phyloP scores from a whole-genome alignment of 805 yeast genomes.

The Ogataea ramenticola region DNA sequence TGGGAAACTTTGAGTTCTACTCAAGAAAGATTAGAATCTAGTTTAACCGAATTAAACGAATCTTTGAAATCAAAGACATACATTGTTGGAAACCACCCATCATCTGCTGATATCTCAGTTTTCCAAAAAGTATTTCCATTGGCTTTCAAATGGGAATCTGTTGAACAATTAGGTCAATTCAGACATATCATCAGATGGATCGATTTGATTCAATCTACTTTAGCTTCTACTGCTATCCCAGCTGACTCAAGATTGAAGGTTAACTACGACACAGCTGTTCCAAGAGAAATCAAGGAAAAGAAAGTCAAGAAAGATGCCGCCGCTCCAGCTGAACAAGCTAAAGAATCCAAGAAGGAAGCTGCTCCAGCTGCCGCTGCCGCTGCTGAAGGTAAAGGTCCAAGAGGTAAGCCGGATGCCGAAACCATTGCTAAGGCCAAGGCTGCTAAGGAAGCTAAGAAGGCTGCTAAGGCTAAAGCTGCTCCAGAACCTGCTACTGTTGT shows the following conservation, averaged over 20 bases:
- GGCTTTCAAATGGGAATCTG: conserved; percentile 46
- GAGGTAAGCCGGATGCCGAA: conserved; percentile 22
- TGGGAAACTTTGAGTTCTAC: conserved; percentile 68
- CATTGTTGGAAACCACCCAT: conserved; percentile 57
- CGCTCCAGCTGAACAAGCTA: conserved; percentile 15
- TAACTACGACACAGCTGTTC: conserved; percentile 54
- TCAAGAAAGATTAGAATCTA: conserved; percentile 45
- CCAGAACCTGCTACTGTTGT: conserved; percentile 54
- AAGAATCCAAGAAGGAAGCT: conserved; percentile 6
- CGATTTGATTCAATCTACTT: conserved; percentile 71
- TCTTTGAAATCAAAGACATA: conserved; percentile 64
- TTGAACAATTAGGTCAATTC: conserved; percentile 48
- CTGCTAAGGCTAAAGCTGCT: conserved; percentile 48
- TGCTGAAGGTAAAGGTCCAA: conserved; percentile 1
- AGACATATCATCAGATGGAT: conserved; percentile 94
- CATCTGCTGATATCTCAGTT: conserved; percentile 64
- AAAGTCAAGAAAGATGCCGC: conserved; percentile 21
- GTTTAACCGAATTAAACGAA: conserved; percentile 56
- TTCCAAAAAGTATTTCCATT: conserved; percentile 61
- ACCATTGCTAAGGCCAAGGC: conserved; percentile 25
- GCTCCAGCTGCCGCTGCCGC: conserved; percentile 8
- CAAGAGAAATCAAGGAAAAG: conserved; percentile 43
- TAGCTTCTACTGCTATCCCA: conserved; percentile 41
- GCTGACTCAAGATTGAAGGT: conserved; percentile 47
- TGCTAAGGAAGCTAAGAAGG: conserved; percentile 33